phyloP scores from a whole-genome alignment of 805 yeast genomes.

The Candida stauntonica region DNA sequence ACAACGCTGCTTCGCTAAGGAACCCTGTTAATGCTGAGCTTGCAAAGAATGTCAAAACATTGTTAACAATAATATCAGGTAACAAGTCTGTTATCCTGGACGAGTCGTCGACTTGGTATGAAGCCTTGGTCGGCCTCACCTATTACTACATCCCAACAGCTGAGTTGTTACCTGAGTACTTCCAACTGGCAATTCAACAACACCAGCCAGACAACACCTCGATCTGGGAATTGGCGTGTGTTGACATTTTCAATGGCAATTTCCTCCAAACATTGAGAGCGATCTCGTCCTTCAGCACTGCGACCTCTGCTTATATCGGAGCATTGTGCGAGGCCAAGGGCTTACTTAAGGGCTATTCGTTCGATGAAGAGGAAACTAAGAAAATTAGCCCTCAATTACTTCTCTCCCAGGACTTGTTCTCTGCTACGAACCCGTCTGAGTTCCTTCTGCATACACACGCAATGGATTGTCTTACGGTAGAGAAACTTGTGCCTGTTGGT shows the following conservation, averaged over 20 bases:
- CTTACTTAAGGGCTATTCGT: conserved; percentile 38
- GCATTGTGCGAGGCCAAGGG: conserved; percentile 64
- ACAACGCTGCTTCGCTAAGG: conserved; percentile 23
- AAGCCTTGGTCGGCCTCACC: conserved; percentile 50
- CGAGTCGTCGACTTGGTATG: conserved; percentile 63
- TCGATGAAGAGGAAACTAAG: conserved; percentile 23
- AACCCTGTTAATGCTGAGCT: conserved; percentile 15
- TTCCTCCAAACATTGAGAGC: conserved; percentile 53
- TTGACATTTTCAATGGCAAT: conserved; percentile 52
- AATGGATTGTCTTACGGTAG: conserved; percentile 46
- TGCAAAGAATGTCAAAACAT: conserved; percentile 28
- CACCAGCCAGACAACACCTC: conserved; percentile 36
- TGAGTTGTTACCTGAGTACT: conserved; percentile 38
- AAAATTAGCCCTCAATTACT: conserved; percentile 5
- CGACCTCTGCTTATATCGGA: conserved; percentile 61
- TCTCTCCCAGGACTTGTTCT: conserved; percentile 29
- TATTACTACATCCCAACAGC: conserved; percentile 56
- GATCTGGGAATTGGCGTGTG: conserved; percentile 53
- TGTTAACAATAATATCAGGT: conserved; percentile 34
- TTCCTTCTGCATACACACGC: conserved; percentile 53
- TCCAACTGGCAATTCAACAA: conserved; percentile 31
- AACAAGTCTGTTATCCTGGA: conserved; percentile 42
- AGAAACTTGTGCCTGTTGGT: conserved; percentile 59
- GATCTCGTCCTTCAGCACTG: conserved; percentile 54
- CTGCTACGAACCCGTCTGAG: conserved; percentile 43